Base-by-base conservation (phyloP, 768 basidiomycete genomes). In the Boletus barrowsii region DNA sequence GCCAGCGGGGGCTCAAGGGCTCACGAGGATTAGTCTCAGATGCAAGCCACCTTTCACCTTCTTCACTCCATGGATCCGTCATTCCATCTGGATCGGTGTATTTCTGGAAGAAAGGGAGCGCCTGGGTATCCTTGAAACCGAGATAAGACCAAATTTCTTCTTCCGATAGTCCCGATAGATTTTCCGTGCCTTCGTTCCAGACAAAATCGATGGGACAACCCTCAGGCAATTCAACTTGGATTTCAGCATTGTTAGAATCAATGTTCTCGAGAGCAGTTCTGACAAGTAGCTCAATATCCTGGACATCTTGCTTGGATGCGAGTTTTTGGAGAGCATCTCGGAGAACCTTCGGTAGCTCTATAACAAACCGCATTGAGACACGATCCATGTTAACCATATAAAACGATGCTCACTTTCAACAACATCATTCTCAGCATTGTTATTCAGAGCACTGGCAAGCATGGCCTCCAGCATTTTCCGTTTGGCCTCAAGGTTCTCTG, bases 1-100 rank as follows among this genome's bases (percentile, higher is more conserved):
- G 65, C 64, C 64, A 66, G 0, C 51, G 15, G 0, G 56, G 59
- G 0, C 17, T n/a, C 2, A 67, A 43, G 1, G 13, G 20, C n/a
- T 50, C 32, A 2, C 40, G 35, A 3, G 10, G 1, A 11, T 10
- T 44, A 2, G 1, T 13, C 2, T 41, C 20, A 3, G 39, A 13
- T 0, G 48, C 43, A 0, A 63, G 49, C 62, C 62, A 63, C 1
- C 2, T 30, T 4, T 54, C 29, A 5, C 62, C 62, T 7, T 59
- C 53, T 1, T 56, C 41, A 1, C 7, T 51, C 59, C 51, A 63
- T 0, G 60, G 54, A 0, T 55, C 59, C 1, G 58, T 47, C 2
- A 32, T 20, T 0, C 15, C 50, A 9, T 60, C 47, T 1, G 50
- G 53, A 20, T 58, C 43, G 0, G 50, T 52, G 9, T 17, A 58